These are phyloP conservation scores for Candida pseudoglaebosa DNA, from an alignment of 805 yeast species.

Conservation along the genomic window DNA sequence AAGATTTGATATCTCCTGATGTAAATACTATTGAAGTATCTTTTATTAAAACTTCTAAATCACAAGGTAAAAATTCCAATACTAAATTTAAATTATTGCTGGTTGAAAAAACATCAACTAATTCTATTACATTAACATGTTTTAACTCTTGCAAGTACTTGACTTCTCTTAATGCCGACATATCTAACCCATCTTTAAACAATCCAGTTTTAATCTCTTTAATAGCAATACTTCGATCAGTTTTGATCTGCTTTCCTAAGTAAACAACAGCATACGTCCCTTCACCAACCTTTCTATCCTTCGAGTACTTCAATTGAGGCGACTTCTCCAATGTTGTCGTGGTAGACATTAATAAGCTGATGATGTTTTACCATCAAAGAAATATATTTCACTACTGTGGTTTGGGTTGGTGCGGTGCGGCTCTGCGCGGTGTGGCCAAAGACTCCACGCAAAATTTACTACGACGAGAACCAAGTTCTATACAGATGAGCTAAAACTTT, in stretches of 20 bases:
- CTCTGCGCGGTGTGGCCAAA: neutral
- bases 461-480: no score
- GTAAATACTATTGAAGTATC: constrained; percentile 73
- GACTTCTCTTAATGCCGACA: constrained; percentile 95
- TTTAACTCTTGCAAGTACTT: constrained; percentile 80
- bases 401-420: no score
- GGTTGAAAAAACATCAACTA: constrained; percentile 80
- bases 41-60: constrained; percentile 83
- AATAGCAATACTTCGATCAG: constrained; percentile 69
- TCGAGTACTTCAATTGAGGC: constrained; percentile 27
- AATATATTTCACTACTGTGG: neutral
- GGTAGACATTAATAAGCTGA: constrained; percentile 1
- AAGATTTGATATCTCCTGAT: constrained; percentile 84
- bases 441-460: no score
- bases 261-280: constrained; percentile 98
- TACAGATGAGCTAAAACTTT: no score
- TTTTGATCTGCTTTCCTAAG: constrained; percentile 64
- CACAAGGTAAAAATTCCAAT: constrained; percentile 84
- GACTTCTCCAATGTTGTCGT: constrained; percentile 1
- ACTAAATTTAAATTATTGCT: constrained; percentile 71
- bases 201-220: constrained; percentile 93
- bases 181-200: constrained; percentile 94
- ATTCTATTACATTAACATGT: constrained; percentile 72
- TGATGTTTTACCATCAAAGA: neutral
- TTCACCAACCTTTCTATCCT: constrained; percentile 91